These are phyloP conservation scores for Pichia sp. DNA, from an alignment of 1,139 yeast genomes.

Conservation along the genomic window DNA sequence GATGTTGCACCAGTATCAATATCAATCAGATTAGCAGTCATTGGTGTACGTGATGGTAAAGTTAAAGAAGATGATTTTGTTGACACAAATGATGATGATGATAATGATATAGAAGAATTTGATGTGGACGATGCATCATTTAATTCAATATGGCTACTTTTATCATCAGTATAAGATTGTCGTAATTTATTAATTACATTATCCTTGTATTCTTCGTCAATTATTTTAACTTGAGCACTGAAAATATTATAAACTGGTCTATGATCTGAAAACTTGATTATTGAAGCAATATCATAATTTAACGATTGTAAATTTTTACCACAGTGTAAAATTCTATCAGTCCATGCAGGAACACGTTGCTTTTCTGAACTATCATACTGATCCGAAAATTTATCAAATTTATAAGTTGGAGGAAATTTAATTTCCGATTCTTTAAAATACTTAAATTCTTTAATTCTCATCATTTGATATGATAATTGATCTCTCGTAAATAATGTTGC, in stretches of 20 bases:
- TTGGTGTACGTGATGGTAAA: slow-evolving; percentile 10
- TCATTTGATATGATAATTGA: slow-evolving; percentile 70
- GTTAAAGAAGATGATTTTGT: slow-evolving; percentile 14
- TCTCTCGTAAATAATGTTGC: slow-evolving; percentile 60
- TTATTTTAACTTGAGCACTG: slow-evolving; percentile 53
- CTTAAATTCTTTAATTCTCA: slow-evolving; percentile 46
- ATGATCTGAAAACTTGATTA: slow-evolving; percentile 73
- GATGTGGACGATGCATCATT: slow-evolving; percentile 20
- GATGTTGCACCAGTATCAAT: slow-evolving; percentile 13
- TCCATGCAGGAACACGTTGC: slow-evolving; percentile 95
- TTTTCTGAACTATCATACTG: slow-evolving; percentile 83
- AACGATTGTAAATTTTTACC: slow-evolving; percentile 50
- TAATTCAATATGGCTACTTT: slow-evolving; percentile 23
- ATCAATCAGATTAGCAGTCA: slow-evolving; percentile 23
- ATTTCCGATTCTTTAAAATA: slow-evolving; percentile 69
- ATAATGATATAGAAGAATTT: slow-evolving; percentile 6
- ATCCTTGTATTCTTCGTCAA: slow-evolving; percentile 52
- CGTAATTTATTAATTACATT: slow-evolving; percentile 47
- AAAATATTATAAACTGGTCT: slow-evolving; percentile 84
- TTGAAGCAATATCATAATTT: slow-evolving; percentile 53
- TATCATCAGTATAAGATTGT: slow-evolving; percentile 39
- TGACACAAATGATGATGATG: slow-evolving; percentile 13
- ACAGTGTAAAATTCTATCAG: slow-evolving; percentile 74
- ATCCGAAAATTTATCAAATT: slow-evolving; percentile 78
- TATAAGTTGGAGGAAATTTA: slow-evolving; percentile 82